Conservation (phyloP, 2,329 filamentous ascomycete species). For the Acrodontium crateriforme region DNA sequence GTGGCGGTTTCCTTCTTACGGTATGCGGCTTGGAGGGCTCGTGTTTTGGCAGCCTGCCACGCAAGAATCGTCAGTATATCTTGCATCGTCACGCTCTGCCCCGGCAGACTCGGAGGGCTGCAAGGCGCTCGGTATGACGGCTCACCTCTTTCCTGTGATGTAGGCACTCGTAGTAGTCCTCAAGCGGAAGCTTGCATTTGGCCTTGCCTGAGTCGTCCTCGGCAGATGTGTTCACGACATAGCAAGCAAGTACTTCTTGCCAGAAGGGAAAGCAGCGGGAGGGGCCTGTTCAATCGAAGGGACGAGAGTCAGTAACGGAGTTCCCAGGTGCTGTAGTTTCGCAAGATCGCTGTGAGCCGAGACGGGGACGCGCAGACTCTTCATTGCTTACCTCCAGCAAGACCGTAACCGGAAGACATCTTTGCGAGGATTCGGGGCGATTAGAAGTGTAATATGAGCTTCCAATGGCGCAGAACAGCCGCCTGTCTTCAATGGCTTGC, state of each 20-base stretch:
- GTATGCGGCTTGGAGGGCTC: constrained; percentile 70
- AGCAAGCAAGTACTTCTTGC: constrained; percentile 98
- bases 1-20: constrained; percentile 64
- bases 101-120: background rate
- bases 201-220: constrained; percentile 70
- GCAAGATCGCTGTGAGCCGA: background rate
- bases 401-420: constrained; percentile 74
- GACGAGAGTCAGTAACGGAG: constrained; percentile 1
- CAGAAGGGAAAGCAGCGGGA: constrained; percentile 96
- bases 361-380: constrained; percentile 1
- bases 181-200: constrained; percentile 72
- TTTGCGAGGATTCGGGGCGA: no score
- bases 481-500: no score
- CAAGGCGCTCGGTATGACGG: background rate
- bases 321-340: no score
- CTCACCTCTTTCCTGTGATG: constrained; percentile 97
- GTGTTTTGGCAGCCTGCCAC: constrained; percentile 68
- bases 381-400: constrained; percentile 59
- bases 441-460: no score
- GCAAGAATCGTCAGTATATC: constrained; percentile 1
- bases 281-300: constrained; percentile 34
- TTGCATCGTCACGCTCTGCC: background rate
- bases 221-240: constrained; percentile 77
- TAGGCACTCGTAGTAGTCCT: constrained; percentile 98
- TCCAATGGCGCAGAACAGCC: no score